Conservation (phyloP, 768 basidiomycete genomes). For the Rhizopogon salebrosus region DNA sequence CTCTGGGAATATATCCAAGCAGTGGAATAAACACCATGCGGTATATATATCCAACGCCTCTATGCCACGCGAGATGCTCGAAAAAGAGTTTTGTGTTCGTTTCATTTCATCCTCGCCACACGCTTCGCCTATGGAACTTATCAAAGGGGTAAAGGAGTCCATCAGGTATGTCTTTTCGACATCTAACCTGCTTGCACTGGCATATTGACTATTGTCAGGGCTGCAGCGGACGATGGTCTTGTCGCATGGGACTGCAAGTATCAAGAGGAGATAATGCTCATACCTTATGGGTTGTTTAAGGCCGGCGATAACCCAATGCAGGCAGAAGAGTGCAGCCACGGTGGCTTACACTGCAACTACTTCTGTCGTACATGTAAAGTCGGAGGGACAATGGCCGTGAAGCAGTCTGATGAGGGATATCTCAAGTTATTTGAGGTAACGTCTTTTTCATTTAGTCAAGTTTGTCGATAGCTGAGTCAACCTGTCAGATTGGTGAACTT, state of each 20-base stretch:
- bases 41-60: slow-evolving; percentile 16
- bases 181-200: not conserved
- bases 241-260: slow-evolving; percentile 10
- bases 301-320: slow-evolving; percentile 26
- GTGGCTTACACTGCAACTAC: slow-evolving; percentile 34
- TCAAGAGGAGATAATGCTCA: slow-evolving; percentile 7
- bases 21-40: slow-evolving; percentile 22
- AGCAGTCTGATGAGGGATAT: slow-evolving; percentile 29
- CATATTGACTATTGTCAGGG: not conserved
- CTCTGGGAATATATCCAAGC: slow-evolving; percentile 22
- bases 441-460: too few relatives aligned
- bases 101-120: slow-evolving; percentile 18
- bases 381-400: slow-evolving; percentile 30
- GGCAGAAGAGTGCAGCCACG: slow-evolving; percentile 29
- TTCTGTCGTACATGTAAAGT: slow-evolving; percentile 35
- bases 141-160: slow-evolving; percentile 1
- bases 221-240: slow-evolving; percentile 1
- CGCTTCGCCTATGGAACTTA: slow-evolving; percentile 15
- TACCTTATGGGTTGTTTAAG: slow-evolving; percentile 11
- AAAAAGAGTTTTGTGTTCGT: slow-evolving; percentile 15
- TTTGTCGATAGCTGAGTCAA: too few relatives aligned
- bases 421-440: too few relatives aligned
- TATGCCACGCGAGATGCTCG: slow-evolving; percentile 10
- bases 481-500: too few relatives aligned
- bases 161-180: slow-evolving; percentile 10